A percentile compares a stretch with the other conserved stretches of the same genome.
These are phyloP conservation scores for Arachis hypogaea DNA, from an alignment of 306 rosid species.

Conservation along the genomic window DNA sequence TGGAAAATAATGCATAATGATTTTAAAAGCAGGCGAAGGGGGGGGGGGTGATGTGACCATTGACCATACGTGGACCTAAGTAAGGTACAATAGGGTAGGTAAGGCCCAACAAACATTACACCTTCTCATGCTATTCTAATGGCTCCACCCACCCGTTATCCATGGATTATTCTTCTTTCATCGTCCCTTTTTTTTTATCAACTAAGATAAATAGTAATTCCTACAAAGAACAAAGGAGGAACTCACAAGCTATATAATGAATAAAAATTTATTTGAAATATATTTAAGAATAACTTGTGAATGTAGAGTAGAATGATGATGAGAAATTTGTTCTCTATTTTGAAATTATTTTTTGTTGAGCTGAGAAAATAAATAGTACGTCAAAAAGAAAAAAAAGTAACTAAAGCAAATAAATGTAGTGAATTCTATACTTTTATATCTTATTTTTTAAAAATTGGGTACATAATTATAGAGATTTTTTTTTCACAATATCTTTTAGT, in stretches of 20 bases:
- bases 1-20: background rate
- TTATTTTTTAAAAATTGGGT: no score
- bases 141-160: conserved; percentile 24
- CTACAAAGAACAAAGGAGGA: background rate
- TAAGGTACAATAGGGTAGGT: conserved; percentile 18
- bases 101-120: conserved; percentile 25
- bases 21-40: conserved; percentile 20
- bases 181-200: no score
- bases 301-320: no score
- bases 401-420: background rate
- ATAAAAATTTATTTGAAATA: no score
- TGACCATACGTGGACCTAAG: conserved; percentile 33
- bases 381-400: no score
- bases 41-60: conserved; percentile 37
- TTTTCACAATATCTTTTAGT: no score
- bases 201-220: background rate
- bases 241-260: background rate
- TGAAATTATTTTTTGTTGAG: no score
- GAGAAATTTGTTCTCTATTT: no score
- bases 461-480: no score
- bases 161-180: conserved; percentile 23
- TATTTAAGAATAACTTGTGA: no score
- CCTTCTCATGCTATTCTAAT: background rate
- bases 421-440: no score
- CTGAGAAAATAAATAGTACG: no score